A percentile compares a stretch with the other conserved stretches of the same genome.
phyloP scores from a whole-genome alignment of 2,329 filamentous ascomycete species.

The Hawksworthiomyces lignivorus region DNA sequence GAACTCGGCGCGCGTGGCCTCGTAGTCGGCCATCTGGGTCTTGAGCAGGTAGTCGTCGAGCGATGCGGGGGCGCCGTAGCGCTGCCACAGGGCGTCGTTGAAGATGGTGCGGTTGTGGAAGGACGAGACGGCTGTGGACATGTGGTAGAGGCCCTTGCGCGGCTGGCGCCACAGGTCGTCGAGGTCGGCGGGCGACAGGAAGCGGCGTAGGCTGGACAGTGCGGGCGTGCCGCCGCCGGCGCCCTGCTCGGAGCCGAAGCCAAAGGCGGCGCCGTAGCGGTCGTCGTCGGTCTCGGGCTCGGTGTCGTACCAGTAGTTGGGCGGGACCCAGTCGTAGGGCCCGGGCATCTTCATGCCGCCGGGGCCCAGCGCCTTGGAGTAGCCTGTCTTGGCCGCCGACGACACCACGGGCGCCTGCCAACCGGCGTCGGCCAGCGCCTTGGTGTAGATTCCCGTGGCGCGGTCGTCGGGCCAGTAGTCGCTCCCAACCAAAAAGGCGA shows the following conservation, averaged over 20 bases:
- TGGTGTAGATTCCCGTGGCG: conserved; percentile 45
- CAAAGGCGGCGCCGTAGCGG: conserved; percentile 49
- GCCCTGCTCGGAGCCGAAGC: conserved; percentile 56
- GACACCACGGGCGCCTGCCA: conserved; percentile 52
- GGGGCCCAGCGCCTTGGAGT: conserved; percentile 41
- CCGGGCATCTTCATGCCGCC: conserved; percentile 60
- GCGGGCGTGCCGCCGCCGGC: conserved; percentile 56
- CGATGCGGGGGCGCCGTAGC: conserved; percentile 44
- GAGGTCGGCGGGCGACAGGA: conserved; percentile 42
- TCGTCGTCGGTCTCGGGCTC: conserved; percentile 25
- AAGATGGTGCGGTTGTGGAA: conserved; percentile 52
- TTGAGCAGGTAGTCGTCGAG: conserved; percentile 53
- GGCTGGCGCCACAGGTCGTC: conserved; percentile 49
- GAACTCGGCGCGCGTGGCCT: conserved; percentile 52
- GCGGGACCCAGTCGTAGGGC: conserved; percentile 59
- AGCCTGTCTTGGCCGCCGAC: conserved; percentile 49
- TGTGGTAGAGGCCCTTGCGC: conserved; percentile 48
- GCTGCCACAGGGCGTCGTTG: conserved; percentile 43
- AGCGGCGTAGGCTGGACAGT: conserved; percentile 43
- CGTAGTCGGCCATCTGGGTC: conserved; percentile 56
- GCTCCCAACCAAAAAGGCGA: conserved; percentile 52
- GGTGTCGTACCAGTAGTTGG: conserved; percentile 54
- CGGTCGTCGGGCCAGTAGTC: conserved; percentile 56
- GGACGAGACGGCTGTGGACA: conserved; percentile 46
- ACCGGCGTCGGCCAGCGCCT: conserved; percentile 39